Conservation (phyloP, 2,329 filamentous ascomycete species). For the Dendrostoma leiphaemia region DNA sequence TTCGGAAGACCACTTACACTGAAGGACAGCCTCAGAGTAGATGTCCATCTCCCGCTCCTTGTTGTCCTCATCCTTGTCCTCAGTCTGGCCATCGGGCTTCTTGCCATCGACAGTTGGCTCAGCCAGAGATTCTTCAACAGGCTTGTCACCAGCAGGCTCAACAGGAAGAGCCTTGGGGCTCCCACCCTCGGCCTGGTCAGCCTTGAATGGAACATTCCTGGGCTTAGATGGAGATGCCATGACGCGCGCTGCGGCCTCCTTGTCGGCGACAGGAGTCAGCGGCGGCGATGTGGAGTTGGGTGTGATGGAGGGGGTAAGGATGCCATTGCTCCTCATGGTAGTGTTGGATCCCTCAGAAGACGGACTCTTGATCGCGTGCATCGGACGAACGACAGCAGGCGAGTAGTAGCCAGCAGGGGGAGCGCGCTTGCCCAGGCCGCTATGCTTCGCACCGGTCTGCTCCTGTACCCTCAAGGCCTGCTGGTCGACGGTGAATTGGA, state of each 20-base stretch:
- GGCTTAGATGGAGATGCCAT: slow-evolving; percentile 59
- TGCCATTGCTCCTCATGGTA: slow-evolving; percentile 47
- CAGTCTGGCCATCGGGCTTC: slow-evolving; percentile 57
- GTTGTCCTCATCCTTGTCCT: slow-evolving; percentile 71
- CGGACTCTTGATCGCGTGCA: slow-evolving; percentile 59
- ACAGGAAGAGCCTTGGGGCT: slow-evolving; percentile 76
- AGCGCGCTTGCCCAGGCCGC: slow-evolving; percentile 67
- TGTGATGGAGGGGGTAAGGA: slow-evolving; percentile 68
- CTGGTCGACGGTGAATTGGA: slow-evolving; percentile 99
- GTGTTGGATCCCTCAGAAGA: slow-evolving; percentile 33
- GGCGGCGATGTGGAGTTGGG: slow-evolving; percentile 48
- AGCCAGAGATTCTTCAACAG: slow-evolving; percentile 61
- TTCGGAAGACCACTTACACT: slow-evolving; percentile 58
- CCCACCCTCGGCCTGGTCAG: slow-evolving; percentile 73
- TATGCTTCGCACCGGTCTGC: slow-evolving; percentile 66
- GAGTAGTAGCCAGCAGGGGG: slow-evolving; percentile 57
- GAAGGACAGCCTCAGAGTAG: slow-evolving; percentile 87
- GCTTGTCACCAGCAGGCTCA: slow-evolving; percentile 62
- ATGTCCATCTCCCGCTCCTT: slow-evolving; percentile 84
- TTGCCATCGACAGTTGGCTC: slow-evolving; percentile 51
- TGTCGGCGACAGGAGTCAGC: slow-evolving; percentile 33
- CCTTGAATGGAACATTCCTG: slow-evolving; percentile 62
- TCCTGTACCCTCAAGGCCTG: slow-evolving; percentile 88
- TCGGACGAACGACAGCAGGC: slow-evolving; percentile 63
- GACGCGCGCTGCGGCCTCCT: slow-evolving; percentile 41